These are phyloP conservation scores for Penicillium sp. DNA, from an alignment of 2,329 filamentous ascomycete genomes.

Conservation along the genomic window DNA sequence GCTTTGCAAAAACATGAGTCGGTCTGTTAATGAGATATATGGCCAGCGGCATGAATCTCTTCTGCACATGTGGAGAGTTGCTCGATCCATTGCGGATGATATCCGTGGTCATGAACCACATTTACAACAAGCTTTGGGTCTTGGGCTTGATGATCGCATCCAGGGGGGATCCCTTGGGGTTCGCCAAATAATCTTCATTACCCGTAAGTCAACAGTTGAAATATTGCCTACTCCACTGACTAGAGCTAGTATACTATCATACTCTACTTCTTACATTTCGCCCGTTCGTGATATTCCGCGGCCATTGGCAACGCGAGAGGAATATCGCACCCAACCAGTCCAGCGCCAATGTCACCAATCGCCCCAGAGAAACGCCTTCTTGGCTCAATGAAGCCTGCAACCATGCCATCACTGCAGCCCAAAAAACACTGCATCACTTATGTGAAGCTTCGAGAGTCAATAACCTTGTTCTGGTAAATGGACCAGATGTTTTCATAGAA, in stretches of 20 bases:
- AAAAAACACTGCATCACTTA: slow-evolving; percentile 42
- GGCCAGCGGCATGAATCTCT: slow-evolving; percentile 41
- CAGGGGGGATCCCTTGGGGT: slow-evolving; percentile 42
- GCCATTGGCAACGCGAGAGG: slow-evolving; percentile 40
- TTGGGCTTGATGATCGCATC: slow-evolving; percentile 36
- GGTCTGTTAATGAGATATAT: slow-evolving; percentile 44
- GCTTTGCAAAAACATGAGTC: slow-evolving; percentile 41
- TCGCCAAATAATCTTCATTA: slow-evolving; percentile 41
- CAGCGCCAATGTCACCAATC: slow-evolving; percentile 9
- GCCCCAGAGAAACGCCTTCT: slow-evolving; percentile 26
- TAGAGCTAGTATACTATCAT: slow-evolving; percentile 43
- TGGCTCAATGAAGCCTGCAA: slow-evolving; percentile 49
- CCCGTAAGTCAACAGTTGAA: slow-evolving; percentile 29
- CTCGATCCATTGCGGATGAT: slow-evolving; percentile 33
- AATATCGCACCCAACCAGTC: slow-evolving; percentile 13
- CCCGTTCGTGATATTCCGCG: slow-evolving; percentile 46
- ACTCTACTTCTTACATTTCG: slow-evolving; percentile 45
- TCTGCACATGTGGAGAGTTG: slow-evolving; percentile 38
- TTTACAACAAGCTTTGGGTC: slow-evolving; percentile 29
- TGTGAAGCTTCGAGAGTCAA: slow-evolving; percentile 42
- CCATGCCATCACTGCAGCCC: slow-evolving; percentile 42
- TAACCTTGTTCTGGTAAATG: slow-evolving; percentile 38
- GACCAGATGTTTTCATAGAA: not conserved
- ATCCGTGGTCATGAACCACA: slow-evolving; percentile 27
- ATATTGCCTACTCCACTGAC: not conserved